Evolutionary conservation across 2,329 filamentous ascomycete species (phyloP).

Genomic region (Orbilia oligospora): DNA sequence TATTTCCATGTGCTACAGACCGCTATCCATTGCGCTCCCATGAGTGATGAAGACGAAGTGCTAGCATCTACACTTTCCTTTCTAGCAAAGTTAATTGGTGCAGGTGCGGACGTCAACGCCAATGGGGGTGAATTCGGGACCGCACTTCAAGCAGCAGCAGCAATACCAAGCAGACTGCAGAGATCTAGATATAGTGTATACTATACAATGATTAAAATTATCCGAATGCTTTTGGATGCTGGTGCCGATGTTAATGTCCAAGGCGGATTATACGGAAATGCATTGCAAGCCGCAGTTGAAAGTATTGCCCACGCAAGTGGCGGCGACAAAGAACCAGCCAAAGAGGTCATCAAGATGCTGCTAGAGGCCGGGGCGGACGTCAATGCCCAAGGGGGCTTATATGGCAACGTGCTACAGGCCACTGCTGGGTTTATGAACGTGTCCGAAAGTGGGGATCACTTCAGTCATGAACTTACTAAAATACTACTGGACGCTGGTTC

Average conservation of each 20-base stretch:
- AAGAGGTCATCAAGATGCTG: not conserved
- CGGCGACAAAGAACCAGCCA: too few relatives aligned
- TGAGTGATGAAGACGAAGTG: not conserved
- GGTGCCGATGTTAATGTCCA: slow-evolving; percentile 4
- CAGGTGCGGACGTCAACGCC: slow-evolving; percentile 4
- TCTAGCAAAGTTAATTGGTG: not conserved
- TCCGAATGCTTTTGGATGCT: not conserved
- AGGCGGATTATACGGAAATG: not conserved
- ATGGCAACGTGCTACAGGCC: not conserved
- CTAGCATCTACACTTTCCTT: not conserved
- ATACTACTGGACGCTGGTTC: not conserved
- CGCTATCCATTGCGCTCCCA: not conserved
- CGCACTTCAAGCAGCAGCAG: slow-evolving; percentile 11
- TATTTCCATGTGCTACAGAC: not conserved
- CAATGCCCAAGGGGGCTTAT: slow-evolving; percentile 4
- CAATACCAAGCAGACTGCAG: too few relatives aligned
- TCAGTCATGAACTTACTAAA: too few relatives aligned
- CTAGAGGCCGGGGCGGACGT: not conserved
- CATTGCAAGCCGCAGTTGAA: not conserved
- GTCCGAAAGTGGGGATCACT: too few relatives aligned
- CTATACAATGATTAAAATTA: not conserved
- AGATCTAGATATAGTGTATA: too few relatives aligned
- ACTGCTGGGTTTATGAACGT: too few relatives aligned
- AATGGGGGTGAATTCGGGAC: not conserved
- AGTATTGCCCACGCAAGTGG: too few relatives aligned